Evolutionary conservation across 352 stramenopile species (phyloP), one percentile per base, ranked within the genome.

Genomic region (Globisporangium viniferum): DNA sequence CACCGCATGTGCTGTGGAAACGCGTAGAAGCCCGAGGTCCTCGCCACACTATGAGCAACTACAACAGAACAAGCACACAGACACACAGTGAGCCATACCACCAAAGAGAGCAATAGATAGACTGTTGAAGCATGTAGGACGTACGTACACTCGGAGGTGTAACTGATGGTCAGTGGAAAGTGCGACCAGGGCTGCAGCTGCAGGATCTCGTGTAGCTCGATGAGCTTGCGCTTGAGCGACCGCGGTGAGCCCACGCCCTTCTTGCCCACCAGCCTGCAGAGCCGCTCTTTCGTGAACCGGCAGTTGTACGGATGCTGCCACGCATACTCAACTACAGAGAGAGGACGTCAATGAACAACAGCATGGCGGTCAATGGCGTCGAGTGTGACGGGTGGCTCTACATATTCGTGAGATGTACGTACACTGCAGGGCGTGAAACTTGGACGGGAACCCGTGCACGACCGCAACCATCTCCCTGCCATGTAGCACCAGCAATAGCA

Each of bases 391-490:
- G 39, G 8, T 12, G 18, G 35, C 29, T 33, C 14, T 36, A 56
- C 15, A 15, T n/a, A 39, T 12, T 14, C 22, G 36, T 18, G 24
- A n/a, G 44, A 51, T 5, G 18, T 44, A 81, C 81, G 53, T 73
- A 93, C 83, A 92, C 65, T 92, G 86, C 61, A 94, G 71, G 24
- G 86, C 86, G 58, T 85, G 76, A 55, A 88, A 83, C 64, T 94
- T 94, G 67, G 78, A 86, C 18, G 86, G 80, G 57, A 94, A 94
- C 0, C 86, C 86, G 56, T 94, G 84, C 15, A 94, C 78, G 3
- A 94, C 62, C 0, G 78, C 71, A 35, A 92, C 44, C 86, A 94
- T 92, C 22, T 92, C 81, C 86, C 86, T 92, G 27, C 61, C 2
- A 7, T n/a, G 48, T 24, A 18, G 3, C 5, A 41, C 18, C 10